phyloP scores from a whole-genome alignment of 2,329 filamentous ascomycete genomes.

The Colletotrichum graminicola region DNA sequence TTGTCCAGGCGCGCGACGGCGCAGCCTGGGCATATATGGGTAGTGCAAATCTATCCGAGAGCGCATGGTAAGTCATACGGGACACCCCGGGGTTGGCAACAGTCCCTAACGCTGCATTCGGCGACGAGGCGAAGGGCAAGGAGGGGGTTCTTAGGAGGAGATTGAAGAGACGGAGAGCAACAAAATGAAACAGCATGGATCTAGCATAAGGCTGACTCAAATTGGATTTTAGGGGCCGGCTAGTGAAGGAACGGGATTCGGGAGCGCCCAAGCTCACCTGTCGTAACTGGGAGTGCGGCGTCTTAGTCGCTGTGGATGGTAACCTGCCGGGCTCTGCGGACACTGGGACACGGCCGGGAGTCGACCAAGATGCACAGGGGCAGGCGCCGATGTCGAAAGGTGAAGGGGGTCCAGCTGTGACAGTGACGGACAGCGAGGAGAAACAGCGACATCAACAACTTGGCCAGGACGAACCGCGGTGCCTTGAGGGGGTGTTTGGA shows the following conservation, averaged over 20 bases:
- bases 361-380: constrained; percentile 39
- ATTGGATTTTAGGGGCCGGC: constrained; percentile 72
- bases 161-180: constrained; percentile 9
- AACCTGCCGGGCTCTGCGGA: constrained; percentile 37
- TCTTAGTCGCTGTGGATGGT: constrained; percentile 73
- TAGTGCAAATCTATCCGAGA: constrained; percentile 92
- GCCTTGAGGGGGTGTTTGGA: constrained; percentile 31
- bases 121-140: constrained; percentile 5
- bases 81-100: constrained; percentile 43
- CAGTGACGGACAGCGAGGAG: constrained; percentile 3
- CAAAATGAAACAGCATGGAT: constrained; percentile 29
- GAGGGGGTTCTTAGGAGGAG: not conserved
- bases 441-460: constrained; percentile 26
- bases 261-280: constrained; percentile 82
- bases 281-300: constrained; percentile 96
- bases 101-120: constrained; percentile 1
- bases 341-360: constrained; percentile 29
- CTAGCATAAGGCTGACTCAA: constrained; percentile 39
- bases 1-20: constrained; percentile 53
- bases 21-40: constrained; percentile 86
- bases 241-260: constrained; percentile 76
- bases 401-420: not conserved
- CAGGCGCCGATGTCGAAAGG: constrained; percentile 39
- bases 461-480: constrained; percentile 27
- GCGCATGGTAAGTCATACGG: constrained; percentile 79